Base-by-base conservation (phyloP, 2,329 filamentous ascomycete genomes). In the Hymenoscyphus repandus region DNA sequence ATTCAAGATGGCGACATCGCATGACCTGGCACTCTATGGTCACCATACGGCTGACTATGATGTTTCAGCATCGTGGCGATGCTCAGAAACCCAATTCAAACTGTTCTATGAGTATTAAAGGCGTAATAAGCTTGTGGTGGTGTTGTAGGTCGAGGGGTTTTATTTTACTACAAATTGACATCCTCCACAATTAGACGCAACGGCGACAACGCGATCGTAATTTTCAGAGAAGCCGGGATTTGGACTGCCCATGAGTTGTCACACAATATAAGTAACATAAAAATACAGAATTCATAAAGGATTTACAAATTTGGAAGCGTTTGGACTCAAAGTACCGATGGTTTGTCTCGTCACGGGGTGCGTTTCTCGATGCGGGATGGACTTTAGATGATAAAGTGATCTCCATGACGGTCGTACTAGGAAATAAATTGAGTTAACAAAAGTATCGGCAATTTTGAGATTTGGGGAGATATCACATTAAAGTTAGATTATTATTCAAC, bases 261-360 rank as follows among this genome's bases (percentile, higher is more conserved):
- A 49, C 39, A 48, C 44, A 47, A 51, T 41, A 51, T 44, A 17
- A 49, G 32, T 15, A 38, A 38, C 39, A 27, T 13, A 41, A 41
- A 41, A 41, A 41, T 41, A 12, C 6, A 7, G 39, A 18, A 42
- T 50, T 45, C 46, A 48, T 38, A 53, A 46, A 49, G 18, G 50
- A 53, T 50, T 53, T 20, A 53, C 7, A 53, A 50, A 53, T 53
- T 53, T 41, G 42, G 39, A 49, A 49, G 45, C 47, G 27, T 45
- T 50, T 53, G 41, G 41, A 50, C 46, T 53, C 33, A 53, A 53
- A 50, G 46, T 53, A 53, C 46, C 36, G 36, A 53, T 53, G 30
- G 33, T 53, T 53, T 53, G 46, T 53, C 50, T 45, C 50, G 47
- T 52, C 42, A 51, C 42, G 42, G 42, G 40, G 47, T n/a, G n/a